These are phyloP conservation scores for Boletus rufocinnamomeus DNA, from an alignment of 768 basidiomycete species.

Conservation along the genomic window DNA sequence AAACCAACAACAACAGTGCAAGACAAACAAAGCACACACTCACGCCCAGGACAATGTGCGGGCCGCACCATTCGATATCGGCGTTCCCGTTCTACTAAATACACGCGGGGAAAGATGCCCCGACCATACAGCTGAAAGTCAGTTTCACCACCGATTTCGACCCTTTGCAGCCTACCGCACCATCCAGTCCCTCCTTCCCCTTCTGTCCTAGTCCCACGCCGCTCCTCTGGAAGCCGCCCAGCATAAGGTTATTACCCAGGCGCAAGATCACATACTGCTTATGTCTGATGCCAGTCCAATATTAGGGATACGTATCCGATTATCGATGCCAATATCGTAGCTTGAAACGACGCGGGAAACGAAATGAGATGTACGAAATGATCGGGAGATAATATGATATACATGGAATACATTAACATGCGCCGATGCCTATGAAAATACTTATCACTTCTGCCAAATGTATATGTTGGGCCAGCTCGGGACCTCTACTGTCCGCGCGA, in stretches of 20 bases:
- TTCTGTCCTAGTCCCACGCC: constrained; percentile 13
- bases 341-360: constrained; percentile 14
- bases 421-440: neutral
- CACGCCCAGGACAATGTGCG: constrained; percentile 13
- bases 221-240: constrained; percentile 7
- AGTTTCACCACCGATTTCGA: constrained; percentile 6
- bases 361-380: constrained; percentile 22
- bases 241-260: constrained; percentile 18
- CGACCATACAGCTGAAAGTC: constrained; percentile 6
- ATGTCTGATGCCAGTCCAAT: constrained; percentile 24
- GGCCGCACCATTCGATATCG: neutral
- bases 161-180: constrained; percentile 3
- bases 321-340: constrained; percentile 23
- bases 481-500: neutral
- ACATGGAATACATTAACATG: constrained; percentile 30
- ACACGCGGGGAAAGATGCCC: neutral
- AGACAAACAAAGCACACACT: constrained; percentile 2
- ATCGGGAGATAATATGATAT: constrained; percentile 28
- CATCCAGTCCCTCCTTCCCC: constrained; percentile 7
- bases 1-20: neutral
- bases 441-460: neutral
- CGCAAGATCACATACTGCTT: constrained; percentile 1
- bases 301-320: constrained; percentile 24
- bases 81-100: neutral
- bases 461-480: neutral